Base-by-base conservation (phyloP, 352 stramenopile genomes). In the Phytophthora pini region DNA sequence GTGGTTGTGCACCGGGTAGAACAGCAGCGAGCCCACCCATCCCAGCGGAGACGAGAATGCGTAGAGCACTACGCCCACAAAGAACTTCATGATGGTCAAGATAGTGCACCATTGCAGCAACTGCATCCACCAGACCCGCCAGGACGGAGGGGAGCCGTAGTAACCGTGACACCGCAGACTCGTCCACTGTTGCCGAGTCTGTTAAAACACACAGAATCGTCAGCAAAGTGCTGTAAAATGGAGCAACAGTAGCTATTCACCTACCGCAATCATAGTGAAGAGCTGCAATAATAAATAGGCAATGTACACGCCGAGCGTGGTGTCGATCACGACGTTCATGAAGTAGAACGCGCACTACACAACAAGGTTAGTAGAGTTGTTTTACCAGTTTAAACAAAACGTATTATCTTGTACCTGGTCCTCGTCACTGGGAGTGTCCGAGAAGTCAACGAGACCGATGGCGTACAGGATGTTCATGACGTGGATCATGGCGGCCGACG, bases 241-340 rank as follows among this genome's bases (percentile, higher is more conserved):
- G 2, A 38, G n/a, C 32, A 58, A 32, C 8, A 7, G 22, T 44
- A 22, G 6, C 27, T 24, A 11, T 31, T 4, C 10, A 70, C 75
- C 27, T 65, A 93, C 82, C 20, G 82, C 84, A 34, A 92, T 13
- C 13, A 73, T 34, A 22, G 82, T 90, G 9, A 86, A 72, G 22
- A 89, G 34, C 48, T 88, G 79, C 20, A 94, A 62, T 49, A 92
- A 76, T 63, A 91, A 65, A 74, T 89, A 94, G 11, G 85, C 86
- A 63, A 94, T 87, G 60, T 93, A 89, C 34, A 94, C 84, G 58
- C 86, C 86, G 17, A 94, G 66, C 20, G 84, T 92, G 34, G 86
- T 94, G 68, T 93, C 86, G 47, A 94, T 88, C 56, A 89, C 79
- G 8, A 94, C 86, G 56, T 93, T 94, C 77, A 94, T 90, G 56